Evolutionary conservation across 2,329 filamentous ascomycete genomes (phyloP), one percentile per base, ranked within the genome.

Genomic region (Fusarium sp.): DNA sequence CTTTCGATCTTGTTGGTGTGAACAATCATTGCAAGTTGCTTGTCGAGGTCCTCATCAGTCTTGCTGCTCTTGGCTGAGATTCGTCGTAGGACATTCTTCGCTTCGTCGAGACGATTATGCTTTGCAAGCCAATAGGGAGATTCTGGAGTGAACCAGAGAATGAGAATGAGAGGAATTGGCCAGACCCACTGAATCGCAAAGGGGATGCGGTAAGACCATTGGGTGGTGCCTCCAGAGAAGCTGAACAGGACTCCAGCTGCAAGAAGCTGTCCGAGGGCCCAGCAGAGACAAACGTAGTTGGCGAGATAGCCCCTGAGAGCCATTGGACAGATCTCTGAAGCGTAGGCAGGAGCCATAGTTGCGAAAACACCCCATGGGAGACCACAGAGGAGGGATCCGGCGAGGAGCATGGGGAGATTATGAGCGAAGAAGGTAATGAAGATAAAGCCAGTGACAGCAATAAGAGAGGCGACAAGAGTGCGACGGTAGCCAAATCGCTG

Each of bases 11-110:
- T 76, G 57, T 81, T 77, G 3, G 82, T 83, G 45, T 82, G 77
- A 7, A 92, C 87, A 87, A 96, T 96, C 90, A 95, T 94, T 52
- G 79, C 74, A 65, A 83, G 77, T 35, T 79, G 75, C 25, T 78
- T 76, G 1, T 69, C 37, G 9, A 65, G 59, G 76, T 73, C 44
- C 58, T 88, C 63, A 88, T 87, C 57, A 0, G 58, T 39, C 15
- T 63, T 63, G 0, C 14, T 37, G 6, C 49, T 47, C 41, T 48
- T 62, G 45, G 86, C 82, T 0, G 77, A 73, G 1, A 80, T 73
- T 1, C 77, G 64, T 17, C 63, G 17, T 7, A 79, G 54, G 1
- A 76, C 73, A 4, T 23, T 56, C 46, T 74, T 70, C 0, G 78
- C 76, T 1, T 76, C 70, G 1, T 76, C 67, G 0, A 75, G 58